Base-by-base conservation (phyloP, 441 rosid genomes). In the Isatis lusitanica region DNA sequence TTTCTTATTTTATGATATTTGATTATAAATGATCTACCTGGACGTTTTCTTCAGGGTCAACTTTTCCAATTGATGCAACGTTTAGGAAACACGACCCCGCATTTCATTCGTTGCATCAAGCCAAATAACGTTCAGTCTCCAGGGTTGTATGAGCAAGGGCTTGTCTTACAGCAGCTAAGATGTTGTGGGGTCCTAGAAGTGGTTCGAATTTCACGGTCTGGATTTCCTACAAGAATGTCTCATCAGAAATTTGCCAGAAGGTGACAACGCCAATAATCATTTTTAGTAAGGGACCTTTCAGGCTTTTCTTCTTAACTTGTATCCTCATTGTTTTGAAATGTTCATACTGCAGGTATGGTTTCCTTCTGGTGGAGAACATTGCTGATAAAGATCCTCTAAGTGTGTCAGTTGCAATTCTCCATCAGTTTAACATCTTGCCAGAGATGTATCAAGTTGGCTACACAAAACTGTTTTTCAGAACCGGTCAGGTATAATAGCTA, bases 381-480 rank as follows among this genome's bases (percentile, higher is more conserved):
- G 87, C 95, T 42, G 82, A 91, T 46, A 94, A 84, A 83, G 98
- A 96, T 73, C 94, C 99, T 51, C 96, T 96, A 66, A 83, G 93
- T 68, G 97, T 93, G 66, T 93, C 99, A 21, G 97, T 96, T 80
- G 99, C 98, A 36, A 96, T 96, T 79, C 99, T 96, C 78, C 97
- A 96, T 82, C 99, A 96, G 77, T 93, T 96, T 59, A 87, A 88
- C 76, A 91, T 96, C 73, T 86, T 91, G 87, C 98, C 98, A 4
- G 99, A 96, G 88, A 93, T 96, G 98, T 93, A 93, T 81, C 98
- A 93, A 90, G 99, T 93, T 80, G 98, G 99, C 73, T 96, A 91
- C 85, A 93, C 97, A 17, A 96, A 96, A 66, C 75, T 96, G 77
- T 96, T 96, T 85, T 91, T 96, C 79, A 94, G 98, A 58, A 82